These are phyloP conservation scores for Ramalina intermedia DNA, from an alignment of 495 filamentous ascomycete genomes.

Conservation along the genomic window DNA sequence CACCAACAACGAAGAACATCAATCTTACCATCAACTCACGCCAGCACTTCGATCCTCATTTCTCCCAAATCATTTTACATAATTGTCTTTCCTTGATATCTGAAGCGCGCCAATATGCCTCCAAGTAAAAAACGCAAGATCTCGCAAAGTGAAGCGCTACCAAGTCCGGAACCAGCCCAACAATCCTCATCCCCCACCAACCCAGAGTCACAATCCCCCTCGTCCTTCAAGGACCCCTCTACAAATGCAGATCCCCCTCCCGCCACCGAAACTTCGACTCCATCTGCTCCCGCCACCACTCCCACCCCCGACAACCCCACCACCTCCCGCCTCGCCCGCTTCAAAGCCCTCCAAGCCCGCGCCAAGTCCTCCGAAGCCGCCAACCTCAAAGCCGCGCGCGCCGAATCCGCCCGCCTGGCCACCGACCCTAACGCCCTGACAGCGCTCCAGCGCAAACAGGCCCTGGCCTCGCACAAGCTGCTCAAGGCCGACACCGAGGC, in stretches of 20 bases:
- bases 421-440: slow-evolving; percentile 60
- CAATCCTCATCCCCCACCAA: neutral
- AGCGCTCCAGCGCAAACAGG: slow-evolving; percentile 62
- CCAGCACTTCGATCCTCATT: no score
- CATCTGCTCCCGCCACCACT: neutral
- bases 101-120: slow-evolving; percentile 3
- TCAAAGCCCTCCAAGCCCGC: slow-evolving; percentile 74
- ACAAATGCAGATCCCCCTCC: neutral
- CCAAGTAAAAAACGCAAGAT: slow-evolving; percentile 14
- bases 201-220: neutral
- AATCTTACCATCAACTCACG: no score
- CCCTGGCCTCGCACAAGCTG: slow-evolving; percentile 80
- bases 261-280: neutral
- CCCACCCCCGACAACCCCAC: slow-evolving; percentile 28
- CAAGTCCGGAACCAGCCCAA: neutral
- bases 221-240: neutral
- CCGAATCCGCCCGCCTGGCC: slow-evolving; percentile 66
- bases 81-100: neutral
- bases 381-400: slow-evolving; percentile 71
- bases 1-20: no score
- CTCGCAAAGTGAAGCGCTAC: neutral
- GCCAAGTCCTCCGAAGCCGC: slow-evolving; percentile 64
- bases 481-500: slow-evolving; percentile 81
- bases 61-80: no score
- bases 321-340: slow-evolving; percentile 48